Base-by-base conservation (phyloP, 352 stramenopile species). In the Globisporangium perplexum region DNA sequence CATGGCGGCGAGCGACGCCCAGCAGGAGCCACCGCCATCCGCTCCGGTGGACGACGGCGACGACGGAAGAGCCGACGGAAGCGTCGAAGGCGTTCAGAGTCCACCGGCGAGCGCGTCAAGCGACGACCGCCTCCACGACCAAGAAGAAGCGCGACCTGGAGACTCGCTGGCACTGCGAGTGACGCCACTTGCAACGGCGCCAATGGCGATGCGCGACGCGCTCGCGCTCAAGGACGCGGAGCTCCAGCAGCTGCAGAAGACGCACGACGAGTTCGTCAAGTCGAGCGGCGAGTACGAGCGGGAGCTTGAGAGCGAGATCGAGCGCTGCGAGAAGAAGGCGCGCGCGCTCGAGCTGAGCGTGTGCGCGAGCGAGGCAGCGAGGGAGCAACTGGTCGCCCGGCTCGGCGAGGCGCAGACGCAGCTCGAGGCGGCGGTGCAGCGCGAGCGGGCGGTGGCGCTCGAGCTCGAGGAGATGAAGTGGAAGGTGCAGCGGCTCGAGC, bases 211-310 rank as follows among this genome's bases (percentile, higher is more conserved):
- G 18, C 24, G 12, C 24, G 35, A 53, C 12, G 47, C 39, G n/a
- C 49, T 53, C 17, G n/a, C 20, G 14, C 31, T 56, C 23, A 49
- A 43, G 30, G 47, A 51, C 23, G 39, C 50, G 11, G 74, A 88
- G 53, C 62, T 90, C 1, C 57, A 55, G 44, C 62, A 72, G 50
- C 47, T 91, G 35, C 80, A 91, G 47, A 59, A 63, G 42, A 79
- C 68, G 5, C 75, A 88, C 41, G 77, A 91, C 52, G 77, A 91
- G 53, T 91, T 86, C 62, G 65, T 91, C 44, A 71, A 70, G 41
- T 89, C 77, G 1, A 89, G 75, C 38, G 83, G 77, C 53, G 77
- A 91, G 57, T 89, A 89, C 43, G 81, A 91, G 51, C 72, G 69
- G 7, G 77, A 89, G 50, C 68, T 91, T 11, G 77, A 89, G 59